Conservation (phyloP, 441 rosid species). For the Eutrema salsugineum region DNA sequence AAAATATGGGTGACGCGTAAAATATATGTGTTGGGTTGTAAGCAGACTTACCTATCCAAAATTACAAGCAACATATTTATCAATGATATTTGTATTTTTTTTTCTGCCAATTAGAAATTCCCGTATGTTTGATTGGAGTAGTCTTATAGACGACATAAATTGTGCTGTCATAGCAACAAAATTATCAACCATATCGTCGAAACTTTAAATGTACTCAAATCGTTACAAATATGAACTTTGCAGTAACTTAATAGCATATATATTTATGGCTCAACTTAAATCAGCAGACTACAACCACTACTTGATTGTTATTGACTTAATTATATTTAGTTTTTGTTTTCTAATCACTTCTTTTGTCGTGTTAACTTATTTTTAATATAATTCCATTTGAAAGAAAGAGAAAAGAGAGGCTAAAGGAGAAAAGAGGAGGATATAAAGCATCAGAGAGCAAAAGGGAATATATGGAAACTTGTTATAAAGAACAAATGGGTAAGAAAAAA, state of each 20-base stretch:
- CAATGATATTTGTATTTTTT: too few species aligned
- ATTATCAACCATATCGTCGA: background rate
- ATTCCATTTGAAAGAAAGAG: conserved; percentile 23
- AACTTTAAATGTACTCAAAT: background rate
- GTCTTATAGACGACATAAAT: background rate
- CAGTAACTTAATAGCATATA: too few species aligned
- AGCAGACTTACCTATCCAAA: too few species aligned
- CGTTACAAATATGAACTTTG: too few species aligned
- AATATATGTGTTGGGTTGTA: too few species aligned
- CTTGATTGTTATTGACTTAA: background rate
- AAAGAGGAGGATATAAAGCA: conserved; percentile 33
- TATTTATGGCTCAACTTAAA: background rate
- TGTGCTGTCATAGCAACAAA: background rate
- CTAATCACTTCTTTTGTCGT: background rate
- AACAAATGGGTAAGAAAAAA: conserved; percentile 31
- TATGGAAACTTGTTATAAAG: conserved; percentile 40
- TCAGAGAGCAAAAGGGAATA: conserved; percentile 31
- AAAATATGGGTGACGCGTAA: too few species aligned
- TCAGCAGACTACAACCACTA: background rate
- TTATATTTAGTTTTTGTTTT: background rate
- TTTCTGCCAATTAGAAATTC: background rate
- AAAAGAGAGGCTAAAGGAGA: conserved; percentile 33
- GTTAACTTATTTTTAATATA: background rate
- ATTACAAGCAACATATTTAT: background rate
- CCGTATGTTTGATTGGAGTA: background rate